Evolutionary conservation across 1,139 yeast genomes (phyloP), one percentile per base, ranked within the genome.

Genomic region (Nakaseomyces kungkrabaensis): DNA sequence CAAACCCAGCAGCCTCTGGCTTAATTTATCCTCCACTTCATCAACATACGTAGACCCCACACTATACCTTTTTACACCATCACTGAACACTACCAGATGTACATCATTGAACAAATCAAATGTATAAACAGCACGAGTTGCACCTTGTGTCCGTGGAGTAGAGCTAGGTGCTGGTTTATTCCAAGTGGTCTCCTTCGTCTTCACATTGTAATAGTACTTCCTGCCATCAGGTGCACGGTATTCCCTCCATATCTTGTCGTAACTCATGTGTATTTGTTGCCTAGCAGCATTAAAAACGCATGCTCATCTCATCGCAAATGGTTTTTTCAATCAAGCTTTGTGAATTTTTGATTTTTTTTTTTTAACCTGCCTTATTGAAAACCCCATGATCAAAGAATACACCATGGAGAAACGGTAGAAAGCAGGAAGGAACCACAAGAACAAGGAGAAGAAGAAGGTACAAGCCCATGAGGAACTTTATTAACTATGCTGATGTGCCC

Each of bases 121-220:
- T 5, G 50, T 56, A 48, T 54, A 56, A 5, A 17, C 22, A 17
- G 22, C 22, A 17, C 22, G 22, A 17, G 22, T 17, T 2, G 22
- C 31, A 9, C 9, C 31, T 9, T 29, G 31, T 29, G 9, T 29
- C 9, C 22, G 17, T 37, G 43, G 42, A 8, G 32, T 24, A 24
- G 31, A 43, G 25, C 40, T 36, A 37, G 34, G 34, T 29, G 40
- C 78, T 0, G 97, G 97, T 55, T 79, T 77, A 5, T 83, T 85
- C 95, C 96, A 88, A 44, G 84, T 81, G 0, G 96, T 81, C 57
- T 80, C 80, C 51, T 80, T 76, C 0, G 95, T 85, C 34, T 4
- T 41, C 25, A 29, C 44, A 29, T 41, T 41, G 25, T 41, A 41
- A 34, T 27, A 41, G 34, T 41, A 41, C 3, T 72, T 72, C 38